phyloP scores from a whole-genome alignment of 75 land plant genomes.

The Gnetum montanum region DNA sequence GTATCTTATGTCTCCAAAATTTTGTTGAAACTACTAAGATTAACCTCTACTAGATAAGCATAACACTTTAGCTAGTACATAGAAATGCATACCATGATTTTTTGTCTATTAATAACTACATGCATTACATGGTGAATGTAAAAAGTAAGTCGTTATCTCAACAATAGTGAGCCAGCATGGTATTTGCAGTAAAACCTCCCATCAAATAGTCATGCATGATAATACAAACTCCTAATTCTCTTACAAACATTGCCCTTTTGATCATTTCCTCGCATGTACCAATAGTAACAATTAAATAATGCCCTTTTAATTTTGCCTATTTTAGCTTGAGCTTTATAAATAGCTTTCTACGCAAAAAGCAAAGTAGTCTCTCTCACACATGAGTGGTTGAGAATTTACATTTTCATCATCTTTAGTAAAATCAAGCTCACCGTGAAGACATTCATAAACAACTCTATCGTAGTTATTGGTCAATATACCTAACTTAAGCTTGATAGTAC shows the following conservation, averaged over 20 bases:
- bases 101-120: constrained; percentile 5
- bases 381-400: constrained; percentile 10
- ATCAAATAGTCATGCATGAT: constrained; percentile 1
- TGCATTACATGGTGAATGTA: not conserved
- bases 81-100: constrained; percentile 1
- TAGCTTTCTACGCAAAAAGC: constrained; percentile 13
- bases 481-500: not conserved
- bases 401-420: constrained; percentile 31
- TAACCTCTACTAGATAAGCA: no score
- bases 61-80: not conserved
- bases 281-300: not conserved
- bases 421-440: constrained; percentile 18
- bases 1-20: no score
- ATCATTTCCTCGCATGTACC: constrained; percentile 21
- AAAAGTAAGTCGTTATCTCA: not conserved
- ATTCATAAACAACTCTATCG: constrained; percentile 8
- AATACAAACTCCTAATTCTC: constrained; percentile 7
- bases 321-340: constrained; percentile 12
- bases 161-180: not conserved
- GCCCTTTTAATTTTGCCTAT: constrained; percentile 19
- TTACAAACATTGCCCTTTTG: constrained; percentile 1
- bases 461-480: not conserved
- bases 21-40: no score
- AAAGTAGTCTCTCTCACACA: constrained; percentile 18
- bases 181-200: constrained; percentile 2